Conservation (phyloP, 2,329 filamentous ascomycete species). For the Fulvia fulva region DNA sequence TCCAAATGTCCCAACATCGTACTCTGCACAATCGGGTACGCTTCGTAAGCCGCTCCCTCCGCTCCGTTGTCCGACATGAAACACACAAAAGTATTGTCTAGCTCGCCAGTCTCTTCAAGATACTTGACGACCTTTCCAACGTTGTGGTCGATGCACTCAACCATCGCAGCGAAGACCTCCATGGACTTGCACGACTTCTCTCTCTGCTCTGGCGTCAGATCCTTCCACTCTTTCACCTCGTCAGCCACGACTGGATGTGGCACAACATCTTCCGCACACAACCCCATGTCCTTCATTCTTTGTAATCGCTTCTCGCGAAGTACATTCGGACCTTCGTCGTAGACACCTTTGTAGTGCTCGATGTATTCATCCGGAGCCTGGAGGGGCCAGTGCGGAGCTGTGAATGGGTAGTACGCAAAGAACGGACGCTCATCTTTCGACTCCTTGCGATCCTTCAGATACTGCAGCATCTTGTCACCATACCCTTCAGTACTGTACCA, state of each 20-base stretch:
- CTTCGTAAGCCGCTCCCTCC: conserved; percentile 57
- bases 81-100: conserved; percentile 61
- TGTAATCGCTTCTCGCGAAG: conserved; percentile 52
- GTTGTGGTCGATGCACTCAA: conserved; percentile 58
- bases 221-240: conserved; percentile 48
- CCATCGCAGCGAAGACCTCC: conserved; percentile 63
- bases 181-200: conserved; percentile 52
- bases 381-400: conserved; percentile 61
- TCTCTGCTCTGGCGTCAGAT: conserved; percentile 45
- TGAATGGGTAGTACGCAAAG: conserved; percentile 60
- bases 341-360: conserved; percentile 56
- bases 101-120: conserved; percentile 53
- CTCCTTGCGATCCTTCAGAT: conserved; percentile 35
- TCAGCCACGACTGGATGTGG: conserved; percentile 50
- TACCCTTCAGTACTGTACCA: conserved; percentile 41
- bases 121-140: conserved; percentile 58
- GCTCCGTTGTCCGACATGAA: conserved; percentile 64
- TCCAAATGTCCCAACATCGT: conserved; percentile 52
- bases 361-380: conserved; percentile 56
- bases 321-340: conserved; percentile 58
- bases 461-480: conserved; percentile 38
- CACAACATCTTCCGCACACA: conserved; percentile 50
- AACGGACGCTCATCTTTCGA: conserved; percentile 46
- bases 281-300: conserved; percentile 54
- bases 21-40: conserved; percentile 54